Conservation (phyloP, 306 rosid species). For the Sechiopsis laciniata region DNA sequence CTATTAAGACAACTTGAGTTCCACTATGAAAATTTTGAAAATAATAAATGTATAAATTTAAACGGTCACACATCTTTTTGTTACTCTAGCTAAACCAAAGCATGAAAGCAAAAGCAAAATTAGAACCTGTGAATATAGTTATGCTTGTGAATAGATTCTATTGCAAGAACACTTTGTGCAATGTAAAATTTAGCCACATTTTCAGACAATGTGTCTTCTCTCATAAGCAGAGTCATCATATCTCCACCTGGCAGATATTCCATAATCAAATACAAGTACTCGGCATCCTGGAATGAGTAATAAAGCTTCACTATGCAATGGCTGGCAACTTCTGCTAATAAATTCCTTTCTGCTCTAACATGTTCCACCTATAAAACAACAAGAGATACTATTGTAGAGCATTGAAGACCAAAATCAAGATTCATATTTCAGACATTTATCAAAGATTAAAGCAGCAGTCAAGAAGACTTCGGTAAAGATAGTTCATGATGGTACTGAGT, state of each 20-base stretch:
- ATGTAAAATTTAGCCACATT: constrained; percentile 80
- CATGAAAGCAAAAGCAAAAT: constrained; percentile 13
- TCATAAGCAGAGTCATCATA: constrained; percentile 89
- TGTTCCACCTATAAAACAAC: constrained; percentile 70
- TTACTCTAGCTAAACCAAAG: not conserved
- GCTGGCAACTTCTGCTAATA: constrained; percentile 96
- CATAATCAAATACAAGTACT: constrained; percentile 85
- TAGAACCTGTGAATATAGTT: constrained; percentile 90
- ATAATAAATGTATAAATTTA: not conserved
- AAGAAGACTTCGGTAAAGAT: not conserved
- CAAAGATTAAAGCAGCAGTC: not conserved
- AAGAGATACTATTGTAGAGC: not conserved
- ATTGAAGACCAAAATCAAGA: not conserved
- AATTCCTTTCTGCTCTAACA: constrained; percentile 96
- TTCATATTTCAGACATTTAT: not conserved
- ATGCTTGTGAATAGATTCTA: constrained; percentile 94
- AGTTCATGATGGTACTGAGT: not conserved
- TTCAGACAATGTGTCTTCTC: constrained; percentile 91
- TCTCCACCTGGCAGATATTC: constrained; percentile 99
- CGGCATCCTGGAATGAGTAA: constrained; percentile 96
- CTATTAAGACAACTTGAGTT: constrained; percentile 18
- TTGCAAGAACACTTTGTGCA: constrained; percentile 94
- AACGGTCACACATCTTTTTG: not conserved
- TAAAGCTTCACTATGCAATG: constrained; percentile 97
- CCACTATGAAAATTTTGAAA: not conserved